Base-by-base conservation (phyloP, 768 basidiomycete species). In the Roridomyces roridus region DNA sequence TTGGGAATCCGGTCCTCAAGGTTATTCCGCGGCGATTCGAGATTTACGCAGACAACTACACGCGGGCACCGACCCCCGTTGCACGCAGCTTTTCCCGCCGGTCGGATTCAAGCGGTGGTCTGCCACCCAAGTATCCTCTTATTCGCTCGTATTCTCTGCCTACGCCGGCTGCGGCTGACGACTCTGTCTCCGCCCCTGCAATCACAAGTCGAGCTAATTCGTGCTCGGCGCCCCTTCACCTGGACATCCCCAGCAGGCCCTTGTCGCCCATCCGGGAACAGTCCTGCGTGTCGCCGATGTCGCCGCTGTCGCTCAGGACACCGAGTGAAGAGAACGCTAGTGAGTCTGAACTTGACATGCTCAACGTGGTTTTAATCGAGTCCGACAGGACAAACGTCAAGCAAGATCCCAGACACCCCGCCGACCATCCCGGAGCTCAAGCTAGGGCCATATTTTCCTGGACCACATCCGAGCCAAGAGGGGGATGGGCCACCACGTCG, bases 91-190 rank as follows among this genome's bases (percentile, higher is more conserved):
- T 9, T 48, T 54, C 58, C 29, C 58, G 49, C 35, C 52, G 52
- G 2, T 59, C 58, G 12, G 52, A 44, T 25, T 24, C 37, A 41
- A 36, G 24, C 18, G 48, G 34, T 28, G 34, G 35, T 20, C 21
- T 37, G 14, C 48, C 51, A 10, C 37, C 41, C 12, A 14, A 25
- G 26, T 63, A 63, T 25, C 61, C 61, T 10, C 48, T 63, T 43
- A 63, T 59, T 26, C 57, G 61, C 12, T 63, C 61, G 11, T 63
- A 59, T 37, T 63, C 61, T 23, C 43, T 63, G 35, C 61, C 60
- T 6, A 55, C 34, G 12, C 56, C 53, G n/a, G 46, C 21, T 39
- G 12, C 31, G 9, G 5, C 21, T 43, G 15, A 23, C 28, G 43
- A 24, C 18, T 17, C 17, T 25, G 29, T 26, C n/a, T 35, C 51